A percentile compares a stretch with the other conserved stretches of the same genome.
Conservation (phyloP, 495 filamentous ascomycete genomes). For the Neurospora cerealis region DNA sequence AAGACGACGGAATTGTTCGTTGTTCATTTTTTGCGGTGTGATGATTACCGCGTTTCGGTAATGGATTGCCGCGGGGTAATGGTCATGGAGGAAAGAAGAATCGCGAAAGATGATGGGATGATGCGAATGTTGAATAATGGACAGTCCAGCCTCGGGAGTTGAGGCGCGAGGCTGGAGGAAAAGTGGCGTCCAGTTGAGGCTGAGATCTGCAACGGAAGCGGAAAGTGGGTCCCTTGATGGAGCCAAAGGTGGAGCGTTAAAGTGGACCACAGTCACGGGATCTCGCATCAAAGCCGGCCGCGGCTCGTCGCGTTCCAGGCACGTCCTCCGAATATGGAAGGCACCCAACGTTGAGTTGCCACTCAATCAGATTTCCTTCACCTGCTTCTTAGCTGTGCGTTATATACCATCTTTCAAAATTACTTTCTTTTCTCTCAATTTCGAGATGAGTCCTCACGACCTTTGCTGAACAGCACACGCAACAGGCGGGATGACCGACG, state of each 20-base stretch:
- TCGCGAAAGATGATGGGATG: neutral
- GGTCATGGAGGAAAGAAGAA: neutral
- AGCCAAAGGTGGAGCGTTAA: neutral
- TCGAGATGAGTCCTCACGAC: neutral
- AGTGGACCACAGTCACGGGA: neutral
- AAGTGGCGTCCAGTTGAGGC: neutral
- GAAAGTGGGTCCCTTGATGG: neutral
- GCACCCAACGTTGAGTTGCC: neutral
- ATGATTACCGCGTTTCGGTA: neutral
- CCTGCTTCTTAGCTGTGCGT: neutral
- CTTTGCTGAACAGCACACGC: neutral
- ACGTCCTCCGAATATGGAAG: neutral
- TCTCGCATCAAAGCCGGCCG: neutral
- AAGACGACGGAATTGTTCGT: constrained; percentile 90
- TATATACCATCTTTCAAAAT: neutral
- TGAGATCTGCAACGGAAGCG: neutral
- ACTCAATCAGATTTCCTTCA: neutral
- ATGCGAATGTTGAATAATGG: neutral
- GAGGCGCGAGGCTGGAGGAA: neutral
- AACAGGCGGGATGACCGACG: neutral
- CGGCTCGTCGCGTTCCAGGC: neutral
- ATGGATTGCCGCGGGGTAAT: neutral
- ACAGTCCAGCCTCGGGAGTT: neutral
- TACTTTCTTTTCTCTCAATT: no score
- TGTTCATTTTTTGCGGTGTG: constrained; percentile 59